These are phyloP conservation scores for Ramalina intermedia DNA, from an alignment of 495 filamentous ascomycete genomes.

Conservation along the genomic window DNA sequence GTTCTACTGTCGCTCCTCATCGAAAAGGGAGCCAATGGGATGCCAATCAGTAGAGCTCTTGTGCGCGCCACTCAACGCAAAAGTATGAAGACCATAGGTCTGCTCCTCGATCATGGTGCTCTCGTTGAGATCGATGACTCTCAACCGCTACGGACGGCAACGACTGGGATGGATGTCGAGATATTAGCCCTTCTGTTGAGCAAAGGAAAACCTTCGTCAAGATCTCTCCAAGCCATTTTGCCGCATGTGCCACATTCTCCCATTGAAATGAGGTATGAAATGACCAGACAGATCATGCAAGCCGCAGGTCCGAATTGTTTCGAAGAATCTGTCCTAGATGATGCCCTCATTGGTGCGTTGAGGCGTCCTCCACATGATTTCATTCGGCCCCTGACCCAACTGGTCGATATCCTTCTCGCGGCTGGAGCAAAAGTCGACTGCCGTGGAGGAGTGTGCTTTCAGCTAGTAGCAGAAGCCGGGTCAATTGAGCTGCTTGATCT, in stretches of 20 bases:
- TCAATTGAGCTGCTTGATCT: conserved; percentile 8
- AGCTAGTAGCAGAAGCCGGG: neutral
- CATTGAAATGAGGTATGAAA: conserved; percentile 1
- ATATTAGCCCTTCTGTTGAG: conserved; percentile 3
- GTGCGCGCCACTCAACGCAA: conserved; percentile 5
- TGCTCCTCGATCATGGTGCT: conserved; percentile 12
- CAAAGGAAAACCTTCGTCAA: conserved; percentile 4
- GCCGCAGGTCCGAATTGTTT: neutral
- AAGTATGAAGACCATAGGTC: neutral
- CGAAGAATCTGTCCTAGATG: neutral
- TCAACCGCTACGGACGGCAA: conserved; percentile 8
- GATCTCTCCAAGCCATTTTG: conserved; percentile 4
- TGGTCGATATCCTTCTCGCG: conserved; percentile 4
- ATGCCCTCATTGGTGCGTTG: conserved; percentile 3
- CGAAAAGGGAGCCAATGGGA: conserved; percentile 7
- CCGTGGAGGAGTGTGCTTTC: conserved; percentile 2
- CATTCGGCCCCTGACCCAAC: neutral
- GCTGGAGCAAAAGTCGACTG: conserved; percentile 9
- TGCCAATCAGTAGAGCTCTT: conserved; percentile 5
- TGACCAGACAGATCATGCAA: conserved; percentile 6
- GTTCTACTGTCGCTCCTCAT: conserved; percentile 5
- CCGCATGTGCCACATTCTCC: conserved; percentile 3
- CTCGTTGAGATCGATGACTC: conserved; percentile 4
- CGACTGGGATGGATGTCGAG: conserved; percentile 1
- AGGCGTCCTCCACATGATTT: neutral